Evolutionary conservation across 2,329 filamentous ascomycete genomes (phyloP), one percentile per base, ranked within the genome.

Genomic region (Colletotrichum siamense): DNA sequence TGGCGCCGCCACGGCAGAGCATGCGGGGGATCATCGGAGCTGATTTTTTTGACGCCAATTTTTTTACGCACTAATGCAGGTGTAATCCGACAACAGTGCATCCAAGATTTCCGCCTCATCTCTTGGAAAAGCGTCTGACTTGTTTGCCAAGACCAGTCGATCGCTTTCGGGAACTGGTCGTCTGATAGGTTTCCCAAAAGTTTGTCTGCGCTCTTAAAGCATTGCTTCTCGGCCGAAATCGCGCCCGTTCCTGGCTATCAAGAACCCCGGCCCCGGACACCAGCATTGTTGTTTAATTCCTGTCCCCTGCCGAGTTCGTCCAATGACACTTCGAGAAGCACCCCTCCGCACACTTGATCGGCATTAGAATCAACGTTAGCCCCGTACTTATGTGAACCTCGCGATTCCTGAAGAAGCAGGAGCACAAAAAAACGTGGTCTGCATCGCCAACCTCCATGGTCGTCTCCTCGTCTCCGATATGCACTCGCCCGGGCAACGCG

Each of bases 381-480:
- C 52, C 61, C 65, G 66, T 44, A 67, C 61, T 67, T 36, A 26
- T 57, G 66, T 18, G 30, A 71, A 63, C n/a, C 52, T 71, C 61
- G 16, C 71, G 75, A 77, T 74, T 57, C 75, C 75, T 32, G 67
- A 77, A 75, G 24, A 63, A 77, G 75, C 67, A 77, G 75, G 74
- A 76, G 74, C 59, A 9, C 9, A 24, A 9, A 59, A 28, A 30
- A 66, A n/a, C 34, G 61, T 68, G 32, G 57, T 30, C 64, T 39
- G 24, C 63, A 72, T 73, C 69, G 44, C 36, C 62, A 72, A 39
- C n/a, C 52, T 55, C 32, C 16, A 32, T 36, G 61, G 59, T 5
- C 28, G 7, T 49, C 32, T 59, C 22, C 32, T 36, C 18, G 8
- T 49, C 32, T 59, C 36, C 32, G 18, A 15, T 12, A 34, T 34